A percentile compares a stretch with the other conserved stretches of the same genome.
phyloP scores from a whole-genome alignment of 23 red algal species.

The Gracilaria gracilis region DNA sequence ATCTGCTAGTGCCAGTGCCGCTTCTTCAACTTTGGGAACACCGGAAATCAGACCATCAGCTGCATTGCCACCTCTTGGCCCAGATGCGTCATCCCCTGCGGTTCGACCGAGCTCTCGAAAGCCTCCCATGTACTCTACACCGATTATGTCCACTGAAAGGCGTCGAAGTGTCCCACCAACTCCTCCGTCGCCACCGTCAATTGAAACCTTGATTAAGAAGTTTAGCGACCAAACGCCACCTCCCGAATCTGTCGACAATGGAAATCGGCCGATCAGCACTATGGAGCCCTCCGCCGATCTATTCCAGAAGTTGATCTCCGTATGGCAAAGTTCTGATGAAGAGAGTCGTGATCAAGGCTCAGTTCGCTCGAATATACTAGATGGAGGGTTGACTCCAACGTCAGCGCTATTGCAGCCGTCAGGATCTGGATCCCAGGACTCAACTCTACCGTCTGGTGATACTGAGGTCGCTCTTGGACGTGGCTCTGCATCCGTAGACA shows the following conservation, averaged over 20 bases:
- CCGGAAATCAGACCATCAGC: slow-evolving; percentile 14
- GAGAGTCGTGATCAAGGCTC: slow-evolving; percentile 17
- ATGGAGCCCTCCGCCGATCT: slow-evolving; percentile 62
- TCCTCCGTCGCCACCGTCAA: slow-evolving; percentile 55
- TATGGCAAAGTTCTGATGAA: slow-evolving; percentile 65
- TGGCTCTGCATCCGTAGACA: slow-evolving; percentile 12
- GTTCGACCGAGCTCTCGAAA: slow-evolving; percentile 33
- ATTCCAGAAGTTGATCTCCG: slow-evolving; percentile 62
- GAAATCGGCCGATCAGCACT: slow-evolving; percentile 49
- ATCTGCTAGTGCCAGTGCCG: not conserved
- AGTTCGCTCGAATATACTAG: slow-evolving; percentile 28
- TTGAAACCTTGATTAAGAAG: slow-evolving; percentile 33
- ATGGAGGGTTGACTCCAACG: slow-evolving; percentile 2
- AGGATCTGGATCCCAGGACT: slow-evolving; percentile 24
- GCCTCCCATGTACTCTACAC: slow-evolving; percentile 19
- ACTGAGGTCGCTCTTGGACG: slow-evolving; percentile 42
- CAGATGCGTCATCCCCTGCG: slow-evolving; percentile 12
- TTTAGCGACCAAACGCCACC: slow-evolving; percentile 35
- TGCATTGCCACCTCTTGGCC: slow-evolving; percentile 13
- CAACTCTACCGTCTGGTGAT: slow-evolving; percentile 53
- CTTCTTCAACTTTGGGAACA: slow-evolving; percentile 5
- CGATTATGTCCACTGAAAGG: not conserved
- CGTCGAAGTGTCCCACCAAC: slow-evolving; percentile 40
- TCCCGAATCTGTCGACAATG: slow-evolving; percentile 13
- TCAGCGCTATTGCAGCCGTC: not conserved